Conservation (phyloP, 2,329 filamentous ascomycete species). For the Phyllosticta citriasiana region DNA sequence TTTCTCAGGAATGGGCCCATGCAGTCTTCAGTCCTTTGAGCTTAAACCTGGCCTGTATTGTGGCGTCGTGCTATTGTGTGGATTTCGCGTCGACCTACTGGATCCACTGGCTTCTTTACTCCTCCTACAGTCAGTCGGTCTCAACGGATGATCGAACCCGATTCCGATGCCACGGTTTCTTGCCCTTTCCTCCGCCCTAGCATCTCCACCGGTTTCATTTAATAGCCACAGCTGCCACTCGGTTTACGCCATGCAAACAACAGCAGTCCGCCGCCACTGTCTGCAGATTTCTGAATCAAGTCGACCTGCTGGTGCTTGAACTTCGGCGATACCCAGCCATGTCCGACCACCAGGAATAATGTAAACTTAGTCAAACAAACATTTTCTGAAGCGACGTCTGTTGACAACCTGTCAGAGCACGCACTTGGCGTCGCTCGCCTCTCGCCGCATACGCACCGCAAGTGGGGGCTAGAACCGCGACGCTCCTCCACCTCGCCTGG, state of each 20-base stretch:
- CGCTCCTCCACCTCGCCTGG: no score
- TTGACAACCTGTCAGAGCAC: not conserved
- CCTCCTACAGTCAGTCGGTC: not conserved
- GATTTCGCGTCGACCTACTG: not conserved
- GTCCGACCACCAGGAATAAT: no score
- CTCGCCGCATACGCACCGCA: not conserved
- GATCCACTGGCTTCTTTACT: not conserved
- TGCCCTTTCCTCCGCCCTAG: no score
- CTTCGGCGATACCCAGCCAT: no score
- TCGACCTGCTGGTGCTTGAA: no score
- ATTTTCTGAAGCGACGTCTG: not conserved
- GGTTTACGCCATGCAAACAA: no score
- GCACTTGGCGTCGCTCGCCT: not conserved
- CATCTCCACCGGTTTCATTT: no score
- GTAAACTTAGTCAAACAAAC: not conserved
- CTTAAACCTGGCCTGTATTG: not conserved
- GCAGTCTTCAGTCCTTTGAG: not conserved
- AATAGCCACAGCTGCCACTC: no score
- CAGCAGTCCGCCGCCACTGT: no score
- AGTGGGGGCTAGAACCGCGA: no score
- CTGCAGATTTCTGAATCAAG: no score
- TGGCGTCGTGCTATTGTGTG: not conserved
- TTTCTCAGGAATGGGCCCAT: not conserved
- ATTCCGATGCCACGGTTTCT: not conserved
- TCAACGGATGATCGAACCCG: not conserved